These are phyloP conservation scores for Ambrosiella beaveri DNA, from an alignment of 2,329 filamentous ascomycete genomes.

Conservation along the genomic window DNA sequence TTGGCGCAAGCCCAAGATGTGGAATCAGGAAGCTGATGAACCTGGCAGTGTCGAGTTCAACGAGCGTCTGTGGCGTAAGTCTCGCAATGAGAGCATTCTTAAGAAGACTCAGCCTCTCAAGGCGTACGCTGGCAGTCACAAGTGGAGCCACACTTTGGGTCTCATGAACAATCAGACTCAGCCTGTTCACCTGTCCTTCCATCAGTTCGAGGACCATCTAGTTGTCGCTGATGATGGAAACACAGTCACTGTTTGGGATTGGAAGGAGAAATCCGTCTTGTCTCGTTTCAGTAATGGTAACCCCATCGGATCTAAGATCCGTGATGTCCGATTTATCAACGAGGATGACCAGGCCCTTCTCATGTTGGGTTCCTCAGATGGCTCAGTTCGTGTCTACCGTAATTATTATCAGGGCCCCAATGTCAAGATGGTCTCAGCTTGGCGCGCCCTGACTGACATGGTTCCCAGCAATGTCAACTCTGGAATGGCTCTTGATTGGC, in stretches of 20 bases:
- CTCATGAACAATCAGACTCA: slow-evolving; percentile 82
- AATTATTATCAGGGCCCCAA: slow-evolving; percentile 66
- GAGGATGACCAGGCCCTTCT: slow-evolving; percentile 92
- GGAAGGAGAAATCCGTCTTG: slow-evolving; percentile 57
- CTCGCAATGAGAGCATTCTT: slow-evolving; percentile 83
- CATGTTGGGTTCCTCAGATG: slow-evolving; percentile 89
- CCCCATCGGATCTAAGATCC: slow-evolving; percentile 76
- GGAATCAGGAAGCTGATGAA: slow-evolving; percentile 84
- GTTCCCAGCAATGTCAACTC: slow-evolving; percentile 88
- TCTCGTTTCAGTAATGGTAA: slow-evolving; percentile 90
- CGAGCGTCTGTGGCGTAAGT: slow-evolving; percentile 76
- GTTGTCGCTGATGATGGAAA: slow-evolving; percentile 88
- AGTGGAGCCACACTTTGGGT: slow-evolving; percentile 69
- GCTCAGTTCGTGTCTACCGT: slow-evolving; percentile 81
- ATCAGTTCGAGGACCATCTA: slow-evolving; percentile 93
- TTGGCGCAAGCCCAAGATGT: slow-evolving; percentile 97
- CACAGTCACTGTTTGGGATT: slow-evolving; percentile 85
- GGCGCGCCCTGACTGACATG: slow-evolving; percentile 83
- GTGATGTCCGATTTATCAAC: slow-evolving; percentile 92
- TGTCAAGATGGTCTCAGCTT: slow-evolving; percentile 75
- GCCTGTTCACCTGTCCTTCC: slow-evolving; percentile 83
- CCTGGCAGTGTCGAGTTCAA: slow-evolving; percentile 95
- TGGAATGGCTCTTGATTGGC: slow-evolving; percentile 96
- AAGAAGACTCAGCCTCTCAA: slow-evolving; percentile 88
- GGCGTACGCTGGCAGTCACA: slow-evolving; percentile 64